Evolutionary conservation across 257 asterid species (phyloP), one percentile per base, ranked within the genome.

Genomic region (Echium plantagineum): DNA sequence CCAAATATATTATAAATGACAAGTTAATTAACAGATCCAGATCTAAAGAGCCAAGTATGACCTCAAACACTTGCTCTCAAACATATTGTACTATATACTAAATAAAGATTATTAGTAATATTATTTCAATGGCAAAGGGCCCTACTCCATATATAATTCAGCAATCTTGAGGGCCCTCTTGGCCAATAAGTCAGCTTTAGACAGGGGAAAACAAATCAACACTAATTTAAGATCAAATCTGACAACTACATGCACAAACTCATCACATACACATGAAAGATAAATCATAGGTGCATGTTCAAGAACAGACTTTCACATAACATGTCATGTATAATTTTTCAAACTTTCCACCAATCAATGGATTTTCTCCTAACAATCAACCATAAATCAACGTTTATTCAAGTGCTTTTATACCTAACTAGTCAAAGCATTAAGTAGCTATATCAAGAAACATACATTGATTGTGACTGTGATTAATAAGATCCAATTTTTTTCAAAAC

Each of bases 121-220:
- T 42, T 13, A 24, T 24, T 42, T 42, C 32, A 42, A 62, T 69
- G 74, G 58, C 47, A 66, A 65, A 68, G 72, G 54, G 76, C 68
- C 58, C 49, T 42, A 42, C 64, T 32, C 63, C 63, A 66, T 64
- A 46, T 53, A 62, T 42, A 69, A 72, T 54, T 64, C 68, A 57
- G 69, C 70, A 61, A 66, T 66, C 76, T 60, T 21, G 71, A 72
- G 76, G 78, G 62, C 72, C 77, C 80, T 75, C 53, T 55, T 54
- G 63, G 24, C 68, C 66, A 66, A 32, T 28, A 66, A 42, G 66
- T 65, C 72, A 63, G 64, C 35, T 54, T 64, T 65, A 54, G 59
- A 54, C 15, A 58, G 49, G 17, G 8, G 54, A 63, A 10, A 42
- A 49, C 9, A 46, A 35, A 21, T 47, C 35, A 61, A 32, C 28